Evolutionary conservation across 2,329 filamentous ascomycete genomes (phyloP).

Genomic region (Xylariales sp.): DNA sequence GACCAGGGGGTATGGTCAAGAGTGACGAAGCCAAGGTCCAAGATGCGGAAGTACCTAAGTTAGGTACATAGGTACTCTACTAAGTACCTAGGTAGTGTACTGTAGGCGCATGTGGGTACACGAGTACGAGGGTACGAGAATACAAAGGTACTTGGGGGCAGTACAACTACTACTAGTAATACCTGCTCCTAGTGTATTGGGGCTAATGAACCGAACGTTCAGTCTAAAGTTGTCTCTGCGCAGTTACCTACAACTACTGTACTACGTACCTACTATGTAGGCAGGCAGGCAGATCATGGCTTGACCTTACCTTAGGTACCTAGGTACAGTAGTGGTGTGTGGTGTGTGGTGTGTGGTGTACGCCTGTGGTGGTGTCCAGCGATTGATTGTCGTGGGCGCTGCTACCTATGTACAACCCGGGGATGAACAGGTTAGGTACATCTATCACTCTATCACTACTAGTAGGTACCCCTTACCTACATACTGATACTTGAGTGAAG

Average conservation of each 20-base stretch:
- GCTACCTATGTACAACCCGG: neutral
- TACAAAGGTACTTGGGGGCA: slow-evolving; percentile 21
- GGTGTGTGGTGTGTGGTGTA: slow-evolving; percentile 22
- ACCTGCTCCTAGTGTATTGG: too few species aligned
- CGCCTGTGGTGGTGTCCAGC: neutral
- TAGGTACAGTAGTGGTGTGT: neutral
- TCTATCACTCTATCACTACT: too few species aligned
- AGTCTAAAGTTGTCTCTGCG: neutral
- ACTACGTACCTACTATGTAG: neutral
- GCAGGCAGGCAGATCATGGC: slow-evolving; percentile 36
- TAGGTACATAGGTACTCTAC: too few species aligned
- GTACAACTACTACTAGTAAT: too few species aligned
- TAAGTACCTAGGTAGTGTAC: too few species aligned
- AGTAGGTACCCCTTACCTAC: too few species aligned
- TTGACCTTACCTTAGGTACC: slow-evolving; percentile 21
- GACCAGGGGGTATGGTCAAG: slow-evolving; percentile 38
- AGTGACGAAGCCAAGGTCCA: slow-evolving; percentile 38
- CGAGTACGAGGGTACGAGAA: slow-evolving; percentile 21
- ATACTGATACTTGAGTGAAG: too few species aligned
- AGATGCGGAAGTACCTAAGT: slow-evolving; percentile 26
- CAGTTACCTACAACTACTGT: too few species aligned
- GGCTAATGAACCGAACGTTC: neutral
- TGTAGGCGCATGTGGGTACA: slow-evolving; percentile 4
- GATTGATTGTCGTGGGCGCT: too few species aligned
- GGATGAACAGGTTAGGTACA: neutral